These are phyloP conservation scores for Rhododendron ferrugineum DNA, from an alignment of 148 eudicot genomes.

Conservation along the genomic window DNA sequence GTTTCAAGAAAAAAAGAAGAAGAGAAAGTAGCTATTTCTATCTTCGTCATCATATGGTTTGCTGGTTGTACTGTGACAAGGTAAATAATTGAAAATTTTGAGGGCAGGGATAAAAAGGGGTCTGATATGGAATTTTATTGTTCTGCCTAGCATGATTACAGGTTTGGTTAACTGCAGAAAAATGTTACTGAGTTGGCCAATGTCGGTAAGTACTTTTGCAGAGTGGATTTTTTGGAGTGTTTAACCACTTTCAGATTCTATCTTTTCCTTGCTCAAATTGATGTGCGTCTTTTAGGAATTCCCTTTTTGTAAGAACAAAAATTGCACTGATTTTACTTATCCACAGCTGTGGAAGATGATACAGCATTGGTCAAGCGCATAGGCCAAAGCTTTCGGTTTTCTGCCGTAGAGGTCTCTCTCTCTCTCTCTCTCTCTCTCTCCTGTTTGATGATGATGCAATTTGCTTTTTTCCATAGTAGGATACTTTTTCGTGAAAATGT, in stretches of 20 bases:
- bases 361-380: slow-evolving; percentile 64
- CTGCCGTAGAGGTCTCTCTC: slow-evolving; percentile 61
- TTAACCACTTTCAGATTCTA: slow-evolving; percentile 1
- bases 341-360: slow-evolving; percentile 85
- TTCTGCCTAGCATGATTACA: background rate
- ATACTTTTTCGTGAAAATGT: background rate
- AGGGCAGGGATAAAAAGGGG: background rate
- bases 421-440: background rate
- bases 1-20: background rate
- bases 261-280: background rate
- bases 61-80: background rate
- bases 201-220: background rate
- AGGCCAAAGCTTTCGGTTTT: slow-evolving; percentile 79
- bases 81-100: background rate
- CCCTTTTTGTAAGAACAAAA: background rate
- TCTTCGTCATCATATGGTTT: background rate
- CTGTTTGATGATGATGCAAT: background rate
- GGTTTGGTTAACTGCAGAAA: background rate
- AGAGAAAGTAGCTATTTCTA: background rate
- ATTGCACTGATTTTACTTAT: background rate
- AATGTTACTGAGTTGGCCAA: background rate
- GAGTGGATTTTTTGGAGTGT: background rate
- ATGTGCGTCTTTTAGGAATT: background rate
- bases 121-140: background rate
- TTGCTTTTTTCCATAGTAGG: background rate